Evolutionary conservation across 2,329 filamentous ascomycete species (phyloP).

Genomic region (Xylaria sp.): DNA sequence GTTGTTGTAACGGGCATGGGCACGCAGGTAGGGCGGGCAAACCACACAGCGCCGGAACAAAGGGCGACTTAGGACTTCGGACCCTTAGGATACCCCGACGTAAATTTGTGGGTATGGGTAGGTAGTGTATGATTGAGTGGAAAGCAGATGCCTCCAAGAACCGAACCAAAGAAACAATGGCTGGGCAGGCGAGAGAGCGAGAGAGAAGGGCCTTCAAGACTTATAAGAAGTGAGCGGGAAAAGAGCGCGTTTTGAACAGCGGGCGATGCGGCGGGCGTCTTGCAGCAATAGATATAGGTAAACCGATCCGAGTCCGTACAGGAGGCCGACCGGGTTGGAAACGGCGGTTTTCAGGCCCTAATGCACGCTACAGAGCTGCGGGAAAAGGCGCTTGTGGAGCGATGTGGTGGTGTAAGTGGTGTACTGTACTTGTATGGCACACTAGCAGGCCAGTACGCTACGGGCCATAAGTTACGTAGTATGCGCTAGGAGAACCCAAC

Average conservation of each 20-base stretch:
- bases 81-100: neutral
- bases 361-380: conserved; percentile 37
- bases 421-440: neutral
- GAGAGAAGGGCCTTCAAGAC: neutral
- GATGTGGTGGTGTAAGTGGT: conserved; percentile 3
- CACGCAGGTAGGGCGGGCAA: neutral
- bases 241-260: conserved; percentile 27
- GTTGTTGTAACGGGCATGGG: conserved; percentile 15
- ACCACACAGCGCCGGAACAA: conserved; percentile 13
- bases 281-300: conserved; percentile 19
- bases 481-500: neutral
- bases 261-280: conserved; percentile 7
- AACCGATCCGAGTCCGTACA: conserved; percentile 7
- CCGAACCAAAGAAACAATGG: neutral
- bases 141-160: conserved; percentile 1
- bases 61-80: conserved; percentile 5
- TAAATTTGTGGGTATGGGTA: neutral
- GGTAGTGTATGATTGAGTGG: neutral
- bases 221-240: conserved; percentile 5
- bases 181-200: neutral
- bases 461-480: conserved; percentile 24
- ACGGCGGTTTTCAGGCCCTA: conserved; percentile 32
- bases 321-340: conserved; percentile 21
- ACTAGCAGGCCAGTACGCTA: conserved; percentile 16
- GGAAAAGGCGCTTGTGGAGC: conserved; percentile 38